phyloP scores from a whole-genome alignment of 2,329 filamentous ascomycete species.

The Claviceps humidiphila region DNA sequence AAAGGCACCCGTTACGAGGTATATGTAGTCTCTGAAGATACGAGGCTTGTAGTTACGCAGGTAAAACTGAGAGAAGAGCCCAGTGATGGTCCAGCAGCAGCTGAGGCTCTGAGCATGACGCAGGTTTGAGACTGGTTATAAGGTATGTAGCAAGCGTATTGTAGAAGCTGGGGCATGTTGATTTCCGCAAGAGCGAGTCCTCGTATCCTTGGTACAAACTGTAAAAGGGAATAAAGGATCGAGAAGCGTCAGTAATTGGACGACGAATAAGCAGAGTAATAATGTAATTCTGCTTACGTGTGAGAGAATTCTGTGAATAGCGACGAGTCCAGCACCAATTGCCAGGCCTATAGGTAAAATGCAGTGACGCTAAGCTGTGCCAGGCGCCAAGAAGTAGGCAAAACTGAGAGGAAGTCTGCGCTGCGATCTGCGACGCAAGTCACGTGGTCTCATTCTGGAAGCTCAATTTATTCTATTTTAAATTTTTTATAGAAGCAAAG shows the following conservation, averaged over 20 bases:
- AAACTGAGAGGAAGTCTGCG: too few relatives aligned
- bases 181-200: not conserved
- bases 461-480: too few relatives aligned
- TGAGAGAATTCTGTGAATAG: not conserved
- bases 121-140: conserved; percentile 35
- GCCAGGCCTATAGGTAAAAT: conserved; percentile 25
- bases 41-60: conserved; percentile 37
- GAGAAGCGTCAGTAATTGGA: too few relatives aligned
- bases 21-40: conserved; percentile 41
- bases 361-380: too few relatives aligned
- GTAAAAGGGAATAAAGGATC: not conserved
- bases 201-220: conserved; percentile 3
- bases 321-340: conserved; percentile 24
- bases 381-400: too few relatives aligned
- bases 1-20: conserved; percentile 37
- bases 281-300: conserved; percentile 1
- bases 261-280: not conserved
- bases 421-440: too few relatives aligned
- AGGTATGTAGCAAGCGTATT: conserved; percentile 4
- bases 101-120: conserved; percentile 28
- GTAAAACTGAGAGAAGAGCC: conserved; percentile 37
- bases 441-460: too few relatives aligned
- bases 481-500: too few relatives aligned
- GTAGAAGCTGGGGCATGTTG: conserved; percentile 4
- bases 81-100: conserved; percentile 21